Evolutionary conservation across 768 basidiomycete genomes (phyloP).

Genomic region (Phanerochaete carnosa): DNA sequence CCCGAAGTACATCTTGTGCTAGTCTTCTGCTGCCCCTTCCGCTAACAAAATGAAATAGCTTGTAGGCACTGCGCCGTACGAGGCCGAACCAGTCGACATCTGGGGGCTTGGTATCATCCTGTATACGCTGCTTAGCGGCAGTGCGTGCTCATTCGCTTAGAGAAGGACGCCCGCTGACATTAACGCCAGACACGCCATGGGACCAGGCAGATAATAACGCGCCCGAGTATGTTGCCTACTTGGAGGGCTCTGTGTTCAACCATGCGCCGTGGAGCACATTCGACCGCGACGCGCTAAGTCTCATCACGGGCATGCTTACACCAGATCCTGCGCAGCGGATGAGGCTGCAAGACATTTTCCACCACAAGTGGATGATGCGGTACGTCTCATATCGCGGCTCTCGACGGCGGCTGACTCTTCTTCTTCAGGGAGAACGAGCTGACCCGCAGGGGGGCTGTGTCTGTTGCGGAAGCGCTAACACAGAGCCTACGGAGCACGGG

Average conservation of each 20-base stretch:
- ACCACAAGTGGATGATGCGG: constrained; percentile 78
- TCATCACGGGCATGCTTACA: constrained; percentile 72
- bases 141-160: constrained; percentile 43
- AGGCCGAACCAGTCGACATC: constrained; percentile 90
- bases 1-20: constrained; percentile 64
- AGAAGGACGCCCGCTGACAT: background rate
- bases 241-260: constrained; percentile 67
- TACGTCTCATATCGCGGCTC: constrained; percentile 31
- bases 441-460: constrained; percentile 41
- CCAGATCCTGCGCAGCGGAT: constrained; percentile 67
- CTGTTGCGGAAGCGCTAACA: constrained; percentile 70
- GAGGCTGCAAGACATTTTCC: constrained; percentile 51
- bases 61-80: constrained; percentile 51
- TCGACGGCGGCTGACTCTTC: background rate
- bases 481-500: constrained; percentile 65
- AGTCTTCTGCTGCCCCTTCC: background rate
- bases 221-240: constrained; percentile 76
- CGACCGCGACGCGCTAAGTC: constrained; percentile 50
- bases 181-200: constrained; percentile 86
- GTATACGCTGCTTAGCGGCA: constrained; percentile 87
- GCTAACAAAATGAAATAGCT: background rate
- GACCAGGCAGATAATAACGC: constrained; percentile 84
- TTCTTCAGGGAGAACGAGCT: constrained; percentile 65
- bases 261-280: constrained; percentile 81
- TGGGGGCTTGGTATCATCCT: constrained; percentile 97